phyloP scores from a whole-genome alignment of 805 yeast species.

The Candida maris region DNA sequence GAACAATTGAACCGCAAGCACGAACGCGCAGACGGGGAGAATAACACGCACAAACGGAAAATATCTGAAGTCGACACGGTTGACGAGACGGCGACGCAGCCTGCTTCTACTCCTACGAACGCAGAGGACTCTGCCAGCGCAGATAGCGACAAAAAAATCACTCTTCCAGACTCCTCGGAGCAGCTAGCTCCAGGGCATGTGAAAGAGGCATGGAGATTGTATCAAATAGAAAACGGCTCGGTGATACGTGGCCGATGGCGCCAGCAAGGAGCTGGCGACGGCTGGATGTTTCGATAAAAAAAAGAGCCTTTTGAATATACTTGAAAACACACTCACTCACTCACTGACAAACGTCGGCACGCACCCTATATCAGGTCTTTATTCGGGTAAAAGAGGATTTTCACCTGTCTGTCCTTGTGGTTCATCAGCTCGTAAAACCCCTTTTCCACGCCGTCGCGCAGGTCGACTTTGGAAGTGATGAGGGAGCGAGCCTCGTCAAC shows the following conservation, averaged over 20 bases:
- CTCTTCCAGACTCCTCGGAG: slow-evolving; percentile 32
- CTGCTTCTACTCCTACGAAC: slow-evolving; percentile 17
- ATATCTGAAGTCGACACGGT: slow-evolving; percentile 40
- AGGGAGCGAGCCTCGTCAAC: slow-evolving; percentile 33
- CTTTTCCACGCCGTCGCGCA: slow-evolving; percentile 38
- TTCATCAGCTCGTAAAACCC: slow-evolving; percentile 41
- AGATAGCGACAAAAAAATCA: neutral
- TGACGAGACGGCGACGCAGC: slow-evolving; percentile 25
- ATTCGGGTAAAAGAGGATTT: slow-evolving; percentile 40
- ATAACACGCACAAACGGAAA: slow-evolving; percentile 32
- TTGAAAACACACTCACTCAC: too few species aligned
- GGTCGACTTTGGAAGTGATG: slow-evolving; percentile 38
- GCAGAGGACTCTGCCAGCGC: slow-evolving; percentile 2
- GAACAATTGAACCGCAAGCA: slow-evolving; percentile 41
- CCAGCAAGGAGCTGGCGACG: slow-evolving; percentile 67
- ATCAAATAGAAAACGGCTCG: slow-evolving; percentile 61
- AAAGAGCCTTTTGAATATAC: too few species aligned
- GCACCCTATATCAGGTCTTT: slow-evolving; percentile 6
- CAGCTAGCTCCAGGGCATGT: slow-evolving; percentile 83
- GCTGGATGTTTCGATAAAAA: slow-evolving; percentile 58
- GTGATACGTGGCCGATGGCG: slow-evolving; percentile 65
- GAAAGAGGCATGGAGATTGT: slow-evolving; percentile 83
- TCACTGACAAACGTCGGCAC: too few species aligned
- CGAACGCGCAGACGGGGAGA: slow-evolving; percentile 26
- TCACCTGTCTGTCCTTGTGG: slow-evolving; percentile 44